Base-by-base conservation (phyloP, 1,284 basidiomycete species). In the Anthracocystis setariae region DNA sequence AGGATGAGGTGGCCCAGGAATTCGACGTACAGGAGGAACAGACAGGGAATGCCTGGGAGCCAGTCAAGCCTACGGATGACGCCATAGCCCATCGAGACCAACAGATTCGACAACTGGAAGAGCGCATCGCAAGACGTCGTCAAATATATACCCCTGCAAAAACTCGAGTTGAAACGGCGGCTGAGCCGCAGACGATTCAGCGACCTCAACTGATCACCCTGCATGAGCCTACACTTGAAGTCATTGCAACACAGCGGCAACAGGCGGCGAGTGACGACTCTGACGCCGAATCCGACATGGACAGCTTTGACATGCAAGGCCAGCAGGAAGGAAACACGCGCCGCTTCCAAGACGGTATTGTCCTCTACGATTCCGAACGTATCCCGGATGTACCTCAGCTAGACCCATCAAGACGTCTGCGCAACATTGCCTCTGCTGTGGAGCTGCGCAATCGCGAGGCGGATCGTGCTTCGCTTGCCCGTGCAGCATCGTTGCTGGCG, bases 281-380 rank as follows among this genome's bases (percentile, higher is more conserved):
- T 15, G 59, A 50, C 18, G 55, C 54, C 2, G 59, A 62, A 3
- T 63, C 66, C 4, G 51, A 58, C 8, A 3, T 59, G n/a, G 55
- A 62, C 21, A 47, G 52, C 9, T 48, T 46, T 21, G 53, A 29
- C 7, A 5, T 48, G 10, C 59, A 46, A 17, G 23, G 5, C 15
- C 46, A 54, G 27, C 46, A 50, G 42, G 67, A 60, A 9, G 53
- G 46, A 21, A 61, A 52, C 29, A 67, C 63, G 5, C 64, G 64
- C 10, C 38, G 63, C 2, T 63, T 67, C 17, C 69, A 67, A 46
- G 69, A 72, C 37, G 69, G 69, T 20, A 72, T 72, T 47, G 69
- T 72, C 13, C 38, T 72, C 9, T 72, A 64, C 32, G 69, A 72
- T n/a, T 72, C 69, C 2, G 69, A 72, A 38, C 56, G 62, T 17